Conservation (phyloP, 306 rosid species). For the Trifolium fragiferum region DNA sequence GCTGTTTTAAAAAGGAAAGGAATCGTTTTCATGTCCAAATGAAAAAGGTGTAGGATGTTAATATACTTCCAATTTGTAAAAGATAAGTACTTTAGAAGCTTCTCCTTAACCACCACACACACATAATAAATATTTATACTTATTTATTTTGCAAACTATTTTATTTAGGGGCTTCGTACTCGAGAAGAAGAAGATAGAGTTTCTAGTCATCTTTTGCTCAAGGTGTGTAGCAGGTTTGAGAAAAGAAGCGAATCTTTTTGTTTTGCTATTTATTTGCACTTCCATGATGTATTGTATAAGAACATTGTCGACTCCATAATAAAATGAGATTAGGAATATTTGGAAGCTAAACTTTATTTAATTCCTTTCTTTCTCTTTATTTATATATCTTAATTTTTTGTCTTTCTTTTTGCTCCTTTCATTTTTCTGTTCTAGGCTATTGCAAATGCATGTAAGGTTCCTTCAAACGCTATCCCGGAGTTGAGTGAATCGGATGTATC, state of each 20-base stretch:
- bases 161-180: slow-evolving; percentile 72
- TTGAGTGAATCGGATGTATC: slow-evolving; percentile 69
- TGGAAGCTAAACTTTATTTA: slow-evolving; percentile 35
- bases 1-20: not conserved
- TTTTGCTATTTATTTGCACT: slow-evolving; percentile 38
- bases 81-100: not conserved
- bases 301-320: slow-evolving; percentile 32
- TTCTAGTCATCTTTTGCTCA: slow-evolving; percentile 73
- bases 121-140: slow-evolving; percentile 1
- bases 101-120: not conserved
- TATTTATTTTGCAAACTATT: slow-evolving; percentile 36
- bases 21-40: not conserved
- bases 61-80: not conserved
- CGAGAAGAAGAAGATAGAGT: slow-evolving; percentile 86
- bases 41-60: slow-evolving; percentile 3
- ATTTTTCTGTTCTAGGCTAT: slow-evolving; percentile 73
- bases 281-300: slow-evolving; percentile 23
- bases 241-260: slow-evolving; percentile 33
- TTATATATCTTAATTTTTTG: slow-evolving; percentile 42
- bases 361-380: slow-evolving; percentile 29
- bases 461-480: slow-evolving; percentile 58
- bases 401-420: slow-evolving; percentile 36
- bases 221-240: slow-evolving; percentile 57
- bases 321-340: slow-evolving; percentile 34
- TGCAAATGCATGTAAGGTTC: slow-evolving; percentile 82